A percentile compares a stretch with the other conserved stretches of the same genome.
Conservation (phyloP, 202 grass and related monocot genomes). For the Alloteropsis angusta region DNA sequence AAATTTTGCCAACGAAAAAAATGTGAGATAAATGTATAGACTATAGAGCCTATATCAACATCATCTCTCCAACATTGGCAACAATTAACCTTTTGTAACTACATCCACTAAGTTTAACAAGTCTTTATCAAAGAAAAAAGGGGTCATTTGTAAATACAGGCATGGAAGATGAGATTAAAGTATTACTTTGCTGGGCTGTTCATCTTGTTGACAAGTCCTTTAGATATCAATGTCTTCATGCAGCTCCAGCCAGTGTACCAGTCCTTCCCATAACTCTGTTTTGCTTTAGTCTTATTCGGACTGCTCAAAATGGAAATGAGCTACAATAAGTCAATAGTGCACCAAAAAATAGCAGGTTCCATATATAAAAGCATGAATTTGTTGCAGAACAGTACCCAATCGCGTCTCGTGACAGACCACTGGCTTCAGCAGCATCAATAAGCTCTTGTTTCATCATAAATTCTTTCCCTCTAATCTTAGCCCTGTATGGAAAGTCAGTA, state of each 20-base stretch:
- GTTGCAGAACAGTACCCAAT: constrained; percentile 46
- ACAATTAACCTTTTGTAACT: neutral
- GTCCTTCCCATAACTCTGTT: constrained; percentile 45
- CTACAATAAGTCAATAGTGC: too few species aligned
- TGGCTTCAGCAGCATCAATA: constrained; percentile 80
- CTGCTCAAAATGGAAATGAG: constrained; percentile 45
- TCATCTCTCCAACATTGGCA: neutral
- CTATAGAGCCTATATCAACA: too few species aligned
- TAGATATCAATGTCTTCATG: constrained; percentile 64
- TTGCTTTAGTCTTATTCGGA: constrained; percentile 57
- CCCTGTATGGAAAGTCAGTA: constrained; percentile 27
- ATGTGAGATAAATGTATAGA: too few species aligned
- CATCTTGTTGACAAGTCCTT: constrained; percentile 44
- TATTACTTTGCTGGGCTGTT: constrained; percentile 68
- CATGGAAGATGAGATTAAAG: neutral
- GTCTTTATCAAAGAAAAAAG: neutral
- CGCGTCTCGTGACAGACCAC: constrained; percentile 56
- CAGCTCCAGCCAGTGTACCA: constrained; percentile 83
- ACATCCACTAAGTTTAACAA: neutral
- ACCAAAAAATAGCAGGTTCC: constrained; percentile 3
- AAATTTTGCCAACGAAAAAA: neutral
- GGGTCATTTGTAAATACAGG: neutral
- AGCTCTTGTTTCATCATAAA: constrained; percentile 80
- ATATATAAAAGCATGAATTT: constrained; percentile 1
- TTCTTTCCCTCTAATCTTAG: constrained; percentile 37